Percentiles rank a stretch among this genome's conserved stretches.
phyloP scores from a whole-genome alignment of 78 protist species.

The Trichosphaerium sp. region DNA sequence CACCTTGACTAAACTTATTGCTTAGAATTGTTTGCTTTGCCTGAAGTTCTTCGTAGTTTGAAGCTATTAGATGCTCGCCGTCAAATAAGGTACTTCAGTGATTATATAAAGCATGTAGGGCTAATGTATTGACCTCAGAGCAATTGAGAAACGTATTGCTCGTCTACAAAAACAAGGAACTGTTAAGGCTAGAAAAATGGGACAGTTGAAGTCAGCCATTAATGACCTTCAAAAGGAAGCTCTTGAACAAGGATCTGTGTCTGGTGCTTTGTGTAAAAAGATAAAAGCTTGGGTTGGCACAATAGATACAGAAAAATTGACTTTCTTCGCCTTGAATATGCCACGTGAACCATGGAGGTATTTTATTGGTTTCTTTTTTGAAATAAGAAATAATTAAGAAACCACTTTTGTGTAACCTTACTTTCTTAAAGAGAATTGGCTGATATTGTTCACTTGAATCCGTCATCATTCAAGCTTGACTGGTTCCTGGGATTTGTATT shows the following conservation, averaged over 20 bases:
- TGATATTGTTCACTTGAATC: not conserved
- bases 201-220: not conserved
- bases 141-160: too few species aligned
- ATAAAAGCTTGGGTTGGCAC: not conserved
- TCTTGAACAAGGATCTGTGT: not conserved
- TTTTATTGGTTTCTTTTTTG: too few species aligned
- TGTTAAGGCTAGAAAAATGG: not conserved
- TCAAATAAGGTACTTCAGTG: not conserved
- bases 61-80: not conserved
- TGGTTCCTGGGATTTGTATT: too few species aligned
- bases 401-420: too few species aligned
- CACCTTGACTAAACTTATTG: not conserved
- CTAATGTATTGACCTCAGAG: too few species aligned
- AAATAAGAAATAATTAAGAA: too few species aligned
- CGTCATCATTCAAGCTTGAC: too few species aligned
- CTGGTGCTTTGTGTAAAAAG: not conserved
- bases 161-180: not conserved
- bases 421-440: not conserved
- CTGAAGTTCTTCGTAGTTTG: not conserved
- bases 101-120: not conserved
- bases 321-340: not conserved
- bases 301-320: not conserved
- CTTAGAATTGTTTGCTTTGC: not conserved
- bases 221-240: not conserved
- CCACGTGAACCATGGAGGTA: too few species aligned